Percentiles rank a stretch among this genome's conserved stretches.
Evolutionary conservation across 345 rosid species (phyloP).

Genomic region (Dovyalis caffra): DNA sequence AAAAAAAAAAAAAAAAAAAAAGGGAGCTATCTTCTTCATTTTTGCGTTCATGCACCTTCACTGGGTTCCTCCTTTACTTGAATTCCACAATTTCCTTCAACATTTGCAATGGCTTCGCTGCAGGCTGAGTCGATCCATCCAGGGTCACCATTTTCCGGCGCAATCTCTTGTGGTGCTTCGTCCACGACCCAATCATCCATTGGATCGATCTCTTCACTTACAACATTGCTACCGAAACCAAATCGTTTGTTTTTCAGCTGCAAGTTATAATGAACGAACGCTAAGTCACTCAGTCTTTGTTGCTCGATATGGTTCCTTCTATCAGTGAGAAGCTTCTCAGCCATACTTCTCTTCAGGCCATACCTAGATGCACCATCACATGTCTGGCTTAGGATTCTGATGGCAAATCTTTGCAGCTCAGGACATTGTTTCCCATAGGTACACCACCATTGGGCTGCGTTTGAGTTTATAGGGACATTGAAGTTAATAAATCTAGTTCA

Average conservation of each 20-base stretch:
- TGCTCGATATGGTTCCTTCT: conserved; percentile 27
- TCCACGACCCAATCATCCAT: conserved; percentile 26
- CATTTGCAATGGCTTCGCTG: not conserved
- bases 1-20: too few species aligned
- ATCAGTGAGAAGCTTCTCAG: conserved; percentile 37
- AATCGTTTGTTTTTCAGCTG: conserved; percentile 35
- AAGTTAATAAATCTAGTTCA: not conserved
- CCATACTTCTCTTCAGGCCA: conserved; percentile 45
- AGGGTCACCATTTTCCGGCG: not conserved
- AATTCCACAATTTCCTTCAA: not conserved
- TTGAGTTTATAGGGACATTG: not conserved
- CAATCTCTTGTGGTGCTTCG: not conserved
- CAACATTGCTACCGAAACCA: not conserved
- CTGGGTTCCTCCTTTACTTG: not conserved
- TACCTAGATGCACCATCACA: conserved; percentile 52
- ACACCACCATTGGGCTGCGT: conserved; percentile 59
- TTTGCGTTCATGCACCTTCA: not conserved
- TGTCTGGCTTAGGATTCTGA: conserved; percentile 51
- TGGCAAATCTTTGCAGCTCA: conserved; percentile 53
- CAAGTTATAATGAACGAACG: conserved; percentile 48
- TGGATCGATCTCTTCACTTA: conserved; percentile 23
- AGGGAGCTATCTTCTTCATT: not conserved
- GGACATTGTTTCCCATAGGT: conserved; percentile 42
- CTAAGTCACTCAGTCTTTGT: conserved; percentile 26
- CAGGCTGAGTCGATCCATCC: conserved; percentile 1